These are phyloP conservation scores for Gossypium longicalyx DNA, from an alignment of 345 rosid genomes.

Conservation along the genomic window DNA sequence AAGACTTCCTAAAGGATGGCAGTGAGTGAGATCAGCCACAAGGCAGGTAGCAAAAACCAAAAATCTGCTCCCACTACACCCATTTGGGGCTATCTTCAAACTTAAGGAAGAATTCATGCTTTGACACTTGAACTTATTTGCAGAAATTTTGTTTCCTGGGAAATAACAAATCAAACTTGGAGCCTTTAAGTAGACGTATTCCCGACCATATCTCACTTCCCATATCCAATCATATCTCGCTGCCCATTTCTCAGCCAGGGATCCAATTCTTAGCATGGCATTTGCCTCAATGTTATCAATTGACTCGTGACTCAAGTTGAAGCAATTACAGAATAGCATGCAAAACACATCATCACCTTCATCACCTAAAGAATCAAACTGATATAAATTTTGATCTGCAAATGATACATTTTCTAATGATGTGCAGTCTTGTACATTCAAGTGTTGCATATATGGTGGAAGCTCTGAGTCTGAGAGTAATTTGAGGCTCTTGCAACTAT, in stretches of 20 bases:
- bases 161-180: neutral
- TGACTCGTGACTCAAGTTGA: neutral
- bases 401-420: too few relatives aligned
- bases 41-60: neutral
- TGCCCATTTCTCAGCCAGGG: neutral
- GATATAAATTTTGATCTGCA: too few relatives aligned
- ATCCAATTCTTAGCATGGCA: too few relatives aligned
- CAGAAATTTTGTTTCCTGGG: neutral
- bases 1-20: accelerated
- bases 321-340: too few relatives aligned
- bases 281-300: neutral
- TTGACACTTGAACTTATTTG: neutral
- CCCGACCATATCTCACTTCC: neutral
- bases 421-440: too few relatives aligned
- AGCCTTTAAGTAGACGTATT: accelerated
- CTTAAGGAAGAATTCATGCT: neutral
- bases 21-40: neutral
- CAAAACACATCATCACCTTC: too few relatives aligned
- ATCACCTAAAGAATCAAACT: too few relatives aligned
- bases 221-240: neutral
- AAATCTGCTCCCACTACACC: neutral
- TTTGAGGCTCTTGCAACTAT: too few relatives aligned
- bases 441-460: too few relatives aligned
- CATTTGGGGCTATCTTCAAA: neutral
- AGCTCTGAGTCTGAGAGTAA: too few relatives aligned